Evolutionary conservation across 108 stramenopile genomes (phyloP).

Genomic region (Discostella pseudostelligera): DNA sequence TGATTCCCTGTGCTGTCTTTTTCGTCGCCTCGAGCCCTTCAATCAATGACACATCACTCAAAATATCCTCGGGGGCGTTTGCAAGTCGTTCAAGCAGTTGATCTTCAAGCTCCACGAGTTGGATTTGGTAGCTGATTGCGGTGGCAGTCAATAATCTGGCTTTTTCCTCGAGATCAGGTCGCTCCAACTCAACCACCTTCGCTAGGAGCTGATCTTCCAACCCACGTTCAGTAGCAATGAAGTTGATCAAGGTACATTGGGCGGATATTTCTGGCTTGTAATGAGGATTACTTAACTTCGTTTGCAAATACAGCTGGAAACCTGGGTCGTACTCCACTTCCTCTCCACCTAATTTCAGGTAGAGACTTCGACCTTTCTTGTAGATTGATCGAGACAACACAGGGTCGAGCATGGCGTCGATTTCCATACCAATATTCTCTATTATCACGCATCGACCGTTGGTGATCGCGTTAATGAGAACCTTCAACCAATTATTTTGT

Average conservation of each 20-base stretch:
- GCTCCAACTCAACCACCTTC: slow-evolving; percentile 82
- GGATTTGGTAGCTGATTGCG: slow-evolving; percentile 84
- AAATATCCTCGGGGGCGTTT: slow-evolving; percentile 90
- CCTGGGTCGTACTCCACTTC: slow-evolving; percentile 88
- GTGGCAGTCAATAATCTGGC: slow-evolving; percentile 67
- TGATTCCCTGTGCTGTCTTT: slow-evolving; percentile 80
- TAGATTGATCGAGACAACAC: slow-evolving; percentile 85
- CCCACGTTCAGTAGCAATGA: slow-evolving; percentile 90
- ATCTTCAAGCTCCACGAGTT: slow-evolving; percentile 84
- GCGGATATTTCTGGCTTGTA: slow-evolving; percentile 94
- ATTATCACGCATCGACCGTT: slow-evolving; percentile 85
- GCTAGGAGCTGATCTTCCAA: slow-evolving; percentile 90
- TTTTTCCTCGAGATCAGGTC: slow-evolving; percentile 86
- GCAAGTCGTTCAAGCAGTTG: slow-evolving; percentile 88
- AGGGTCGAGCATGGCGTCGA: slow-evolving; percentile 89
- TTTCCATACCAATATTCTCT: slow-evolving; percentile 88
- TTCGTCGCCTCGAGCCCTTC: slow-evolving; percentile 92
- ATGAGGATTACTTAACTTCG: slow-evolving; percentile 89
- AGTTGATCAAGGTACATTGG: slow-evolving; percentile 92
- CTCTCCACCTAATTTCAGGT: slow-evolving; percentile 82
- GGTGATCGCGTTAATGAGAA: slow-evolving; percentile 66
- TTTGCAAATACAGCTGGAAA: slow-evolving; percentile 89
- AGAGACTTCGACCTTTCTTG: slow-evolving; percentile 76
- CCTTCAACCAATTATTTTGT: slow-evolving; percentile 81
- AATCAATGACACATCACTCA: slow-evolving; percentile 87